Base-by-base conservation (phyloP, 306 rosid genomes). In the Herpetospermum pedunculosum region DNA sequence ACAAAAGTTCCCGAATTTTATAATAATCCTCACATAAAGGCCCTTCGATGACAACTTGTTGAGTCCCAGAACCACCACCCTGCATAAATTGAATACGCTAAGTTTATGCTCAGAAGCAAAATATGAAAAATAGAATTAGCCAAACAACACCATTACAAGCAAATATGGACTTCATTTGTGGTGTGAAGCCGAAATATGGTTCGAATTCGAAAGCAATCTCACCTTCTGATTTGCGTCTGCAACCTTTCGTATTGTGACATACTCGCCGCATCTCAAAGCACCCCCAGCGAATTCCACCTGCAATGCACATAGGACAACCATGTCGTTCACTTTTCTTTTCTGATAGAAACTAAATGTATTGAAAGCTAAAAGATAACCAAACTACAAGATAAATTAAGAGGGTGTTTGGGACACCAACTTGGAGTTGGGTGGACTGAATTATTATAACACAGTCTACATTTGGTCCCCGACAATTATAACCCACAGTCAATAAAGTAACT, bases 171-270 rank as follows among this genome's bases (percentile, higher is more conserved):
- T 30, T 34, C 67, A 18, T 30, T 62, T 15, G 12, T 62, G 70
- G 28, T n/a, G 35, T 29, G 14, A 12, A 64, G 71, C 29, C 12
- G 18, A 64, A 64, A 11, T 16, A 34, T 62, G 70, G 46, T 18
- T 59, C 67, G 15, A 29, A 59, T 15, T 59, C 40, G 2, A 30
- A 29, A 35, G 26, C 26, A 62, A 34, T 1, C 84, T 83, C 67
- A 81, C 99, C 95, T 95, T 95, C 68, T 89, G 97, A 80, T 79
- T 84, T 69, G 96, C 87, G 78, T 91, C 99, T 68, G 97, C 96
- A 75, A 91, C 89, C 84, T 95, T 91, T 69, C 96, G 91, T 41
- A 91, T 37, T 29, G 99, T 95, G 78, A 95, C 96, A 34, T 85
- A 85, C 79, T 95, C 97, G 50, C 97, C 97, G 15, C 97, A 91